Evolutionary conservation across 768 basidiomycete species (phyloP), one percentile per base, ranked within the genome.

Genomic region (Trametopsis cervina): DNA sequence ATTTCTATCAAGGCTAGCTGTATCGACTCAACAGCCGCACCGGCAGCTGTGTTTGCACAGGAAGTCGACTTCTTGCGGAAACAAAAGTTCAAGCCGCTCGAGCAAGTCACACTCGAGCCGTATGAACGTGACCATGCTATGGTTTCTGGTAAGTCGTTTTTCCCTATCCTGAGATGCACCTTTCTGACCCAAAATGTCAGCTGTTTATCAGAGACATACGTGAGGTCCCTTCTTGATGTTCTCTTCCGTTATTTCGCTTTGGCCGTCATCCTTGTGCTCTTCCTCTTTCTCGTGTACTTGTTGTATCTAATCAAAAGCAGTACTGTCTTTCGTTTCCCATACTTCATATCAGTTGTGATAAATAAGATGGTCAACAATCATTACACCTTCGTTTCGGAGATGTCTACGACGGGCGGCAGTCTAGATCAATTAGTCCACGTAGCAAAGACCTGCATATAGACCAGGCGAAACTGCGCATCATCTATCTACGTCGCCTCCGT

Each of bases 1-100:
- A 92, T 99, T 54, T 98, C 95, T 46, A 96, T 99, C 78, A 99
- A 99, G 74, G 96, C 96, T 24, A 92, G 88, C 60, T 99, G 96
- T 74, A 87, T 99, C 65, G 96, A 99, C 68, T 97, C 92, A 37
- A 97, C 94, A n/a, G 78, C 78, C 2, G 81, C 90, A 2, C 82
- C 96, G 9, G 89, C 91, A 54, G 83, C 81, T 21, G 85, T 98
- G 40, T 99, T 98, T 59, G 85, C 90, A 1, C 69, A 75, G 29
- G 91, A 98, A 68, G 87, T 97, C 36, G 80, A 91, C 63, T 77
- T 70, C 53, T 72, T 98, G 60, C 81, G 85, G 64, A 73, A 76
- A 40, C 75, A 73, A 60, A 83, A 81, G 57, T 83, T 99, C 71
- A 97, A 93, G 73, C 93, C 96, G 12, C 72, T 93, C 42, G 93